A percentile compares a stretch with the other conserved stretches of the same genome.
Conservation (phyloP, 2,329 filamentous ascomycete genomes). For the Pestalotiopsis sp. region DNA sequence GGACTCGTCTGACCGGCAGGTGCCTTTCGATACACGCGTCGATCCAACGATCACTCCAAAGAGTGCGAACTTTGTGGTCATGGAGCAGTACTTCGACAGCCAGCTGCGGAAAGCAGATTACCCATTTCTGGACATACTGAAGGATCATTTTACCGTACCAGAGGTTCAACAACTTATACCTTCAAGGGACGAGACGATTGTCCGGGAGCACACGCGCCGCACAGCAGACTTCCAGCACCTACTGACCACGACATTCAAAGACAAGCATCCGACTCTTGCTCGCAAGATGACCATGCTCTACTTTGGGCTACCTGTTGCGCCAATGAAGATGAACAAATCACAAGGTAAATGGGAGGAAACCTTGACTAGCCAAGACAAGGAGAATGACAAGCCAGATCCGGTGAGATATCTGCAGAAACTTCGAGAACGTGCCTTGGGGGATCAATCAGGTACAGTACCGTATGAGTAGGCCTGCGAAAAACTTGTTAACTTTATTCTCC, state of each 20-base stretch:
- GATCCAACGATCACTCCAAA: slow-evolving; percentile 21
- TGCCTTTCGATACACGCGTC: slow-evolving; percentile 23
- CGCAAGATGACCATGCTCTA: slow-evolving; percentile 50
- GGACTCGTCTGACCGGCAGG: slow-evolving; percentile 16
- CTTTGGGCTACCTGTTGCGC: slow-evolving; percentile 49
- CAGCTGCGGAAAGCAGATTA: slow-evolving; percentile 24
- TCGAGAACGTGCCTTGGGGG: slow-evolving; percentile 6
- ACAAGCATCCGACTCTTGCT: slow-evolving; percentile 29
- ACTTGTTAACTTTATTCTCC: neutral
- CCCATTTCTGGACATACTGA: slow-evolving; percentile 34
- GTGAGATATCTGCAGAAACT: slow-evolving; percentile 26
- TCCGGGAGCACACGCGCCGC: slow-evolving; percentile 33
- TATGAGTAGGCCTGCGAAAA: neutral
- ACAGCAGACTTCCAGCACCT: slow-evolving; percentile 31
- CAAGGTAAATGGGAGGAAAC: neutral
- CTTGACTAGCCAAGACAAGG: neutral
- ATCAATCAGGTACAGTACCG: neutral
- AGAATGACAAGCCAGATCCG: slow-evolving; percentile 15
- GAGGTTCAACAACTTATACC: slow-evolving; percentile 36
- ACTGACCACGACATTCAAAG: slow-evolving; percentile 33
- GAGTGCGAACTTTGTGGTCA: slow-evolving; percentile 22
- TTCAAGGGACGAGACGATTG: slow-evolving; percentile 27
- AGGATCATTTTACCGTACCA: slow-evolving; percentile 34
- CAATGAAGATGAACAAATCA: slow-evolving; percentile 30
- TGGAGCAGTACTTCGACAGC: slow-evolving; percentile 29